phyloP scores from a whole-genome alignment of 345 rosid genomes.

The Stellera chamaejasme region DNA sequence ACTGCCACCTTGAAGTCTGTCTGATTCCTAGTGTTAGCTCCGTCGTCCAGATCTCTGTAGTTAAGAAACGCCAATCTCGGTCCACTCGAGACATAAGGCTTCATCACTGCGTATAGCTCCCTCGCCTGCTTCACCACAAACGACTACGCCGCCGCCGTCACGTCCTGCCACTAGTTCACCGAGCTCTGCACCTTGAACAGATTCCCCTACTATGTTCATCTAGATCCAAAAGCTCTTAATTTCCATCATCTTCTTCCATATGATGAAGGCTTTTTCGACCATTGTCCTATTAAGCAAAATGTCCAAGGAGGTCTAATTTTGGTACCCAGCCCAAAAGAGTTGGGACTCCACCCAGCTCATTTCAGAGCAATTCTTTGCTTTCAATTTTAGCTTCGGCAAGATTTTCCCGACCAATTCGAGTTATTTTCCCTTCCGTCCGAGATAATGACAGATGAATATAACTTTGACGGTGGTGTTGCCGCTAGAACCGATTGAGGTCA shows the following conservation, averaged over 20 bases:
- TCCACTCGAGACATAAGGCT: too few relatives aligned
- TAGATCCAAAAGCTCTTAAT: slow-evolving; percentile 23
- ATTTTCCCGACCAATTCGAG: background rate
- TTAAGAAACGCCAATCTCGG: too few relatives aligned
- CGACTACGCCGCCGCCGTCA: too few relatives aligned
- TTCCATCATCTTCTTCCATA: slow-evolving; percentile 26
- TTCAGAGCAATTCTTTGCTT: background rate
- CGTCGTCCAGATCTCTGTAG: too few relatives aligned
- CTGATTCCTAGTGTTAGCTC: too few relatives aligned
- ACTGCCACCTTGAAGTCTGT: too few relatives aligned
- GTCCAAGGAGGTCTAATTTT: background rate
- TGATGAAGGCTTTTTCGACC: background rate
- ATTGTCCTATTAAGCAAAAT: background rate
- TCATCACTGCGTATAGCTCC: too few relatives aligned
- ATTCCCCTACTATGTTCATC: background rate
- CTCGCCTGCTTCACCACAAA: too few relatives aligned
- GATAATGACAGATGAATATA: slow-evolving; percentile 1
- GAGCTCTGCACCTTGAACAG: slow-evolving; percentile 31
- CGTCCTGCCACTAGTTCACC: slow-evolving; percentile 27
- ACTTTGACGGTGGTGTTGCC: background rate
- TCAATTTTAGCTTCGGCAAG: background rate
- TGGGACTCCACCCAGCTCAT: slow-evolving; percentile 3
- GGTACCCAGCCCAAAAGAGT: background rate
- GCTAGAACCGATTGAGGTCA: background rate
- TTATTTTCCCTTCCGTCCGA: background rate